Evolutionary conservation across 306 rosid genomes (phyloP).

Genomic region (Glycine soja): DNA sequence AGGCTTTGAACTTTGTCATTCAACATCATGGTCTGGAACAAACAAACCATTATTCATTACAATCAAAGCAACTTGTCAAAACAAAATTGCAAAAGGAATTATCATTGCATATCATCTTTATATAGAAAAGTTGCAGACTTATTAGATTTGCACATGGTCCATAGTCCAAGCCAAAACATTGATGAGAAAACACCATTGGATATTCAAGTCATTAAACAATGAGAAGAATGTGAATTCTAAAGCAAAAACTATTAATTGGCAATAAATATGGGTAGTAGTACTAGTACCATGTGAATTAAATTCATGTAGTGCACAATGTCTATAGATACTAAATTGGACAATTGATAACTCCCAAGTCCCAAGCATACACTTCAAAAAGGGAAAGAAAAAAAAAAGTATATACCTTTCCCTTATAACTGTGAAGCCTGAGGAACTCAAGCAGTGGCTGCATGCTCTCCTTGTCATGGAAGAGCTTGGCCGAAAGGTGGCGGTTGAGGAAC

Average conservation of each 20-base stretch:
- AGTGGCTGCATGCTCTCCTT: slow-evolving; percentile 95
- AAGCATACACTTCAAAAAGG: slow-evolving; percentile 4
- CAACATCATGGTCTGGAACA: slow-evolving; percentile 83
- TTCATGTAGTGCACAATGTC: not conserved
- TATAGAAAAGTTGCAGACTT: not conserved
- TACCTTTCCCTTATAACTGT: slow-evolving; percentile 90
- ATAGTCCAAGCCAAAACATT: too few relatives aligned
- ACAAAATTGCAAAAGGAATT: not conserved
- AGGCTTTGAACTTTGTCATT: slow-evolving; percentile 81
- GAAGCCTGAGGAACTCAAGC: slow-evolving; percentile 88
- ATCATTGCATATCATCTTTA: slow-evolving; percentile 2
- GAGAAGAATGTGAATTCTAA: not conserved
- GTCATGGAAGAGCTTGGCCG: slow-evolving; percentile 97
- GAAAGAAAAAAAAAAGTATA: too few relatives aligned
- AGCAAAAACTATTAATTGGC: not conserved
- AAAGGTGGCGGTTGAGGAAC: slow-evolving; percentile 98
- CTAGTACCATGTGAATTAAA: slow-evolving; percentile 10
- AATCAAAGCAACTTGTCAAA: slow-evolving; percentile 13
- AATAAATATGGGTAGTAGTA: not conserved
- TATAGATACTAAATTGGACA: not conserved
- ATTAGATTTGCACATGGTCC: not conserved
- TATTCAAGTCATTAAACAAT: slow-evolving; percentile 5
- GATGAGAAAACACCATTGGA: not conserved
- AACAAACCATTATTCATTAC: slow-evolving; percentile 31
- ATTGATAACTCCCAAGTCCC: not conserved